Evolutionary conservation across 2,329 filamentous ascomycete species (phyloP), one percentile per base, ranked within the genome.

Genomic region (Diaporthe nobilis): DNA sequence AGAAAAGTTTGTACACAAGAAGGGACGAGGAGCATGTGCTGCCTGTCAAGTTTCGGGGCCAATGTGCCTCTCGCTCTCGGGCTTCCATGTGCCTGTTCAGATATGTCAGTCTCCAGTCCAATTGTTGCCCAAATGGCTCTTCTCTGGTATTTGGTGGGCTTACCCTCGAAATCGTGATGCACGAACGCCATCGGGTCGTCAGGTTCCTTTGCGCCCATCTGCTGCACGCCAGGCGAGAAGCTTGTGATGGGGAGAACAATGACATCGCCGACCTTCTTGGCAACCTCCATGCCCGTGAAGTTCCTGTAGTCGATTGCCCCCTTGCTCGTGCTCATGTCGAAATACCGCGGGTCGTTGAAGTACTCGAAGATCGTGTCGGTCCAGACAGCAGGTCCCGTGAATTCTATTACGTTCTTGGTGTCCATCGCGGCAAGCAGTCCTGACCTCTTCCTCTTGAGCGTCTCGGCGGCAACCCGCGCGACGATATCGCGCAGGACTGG

Each of bases 171-270:
- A 73, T 95, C 93, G 86, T 99, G 97, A 86, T 97, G 96, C 77
- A 99, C 97, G 87, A 98, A 98, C 2, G 97, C 97, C 95, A 98
- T 96, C 1, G 95, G 95, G 82, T 98, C 94, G 79, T 98, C 95
- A 57, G 92, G 90, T 77, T 97, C 95, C 81, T 93, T 93, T 61
- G 97, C 94, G 17, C 94, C 94, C 95, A 98, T 98, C 83, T 98
- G 95, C 80, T 92, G 91, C 60, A 98, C 95, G 37, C 97, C 97
- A 0, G 97, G 97, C 81, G 95, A 98, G 87, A 99, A 99, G 84
- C 95, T 96, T 9, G 97, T 99, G 81, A 99, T 98, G 37, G 97
- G 97, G 76, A 99, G 86, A 20, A 99, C 93, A 71, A 98, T 92
- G 3, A 98, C 95, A 84, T 99, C 97, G 61, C 97, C 97, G 25